Evolutionary conservation across 139 green algal genomes (phyloP).

Genomic region (Coelastrella sp.): DNA sequence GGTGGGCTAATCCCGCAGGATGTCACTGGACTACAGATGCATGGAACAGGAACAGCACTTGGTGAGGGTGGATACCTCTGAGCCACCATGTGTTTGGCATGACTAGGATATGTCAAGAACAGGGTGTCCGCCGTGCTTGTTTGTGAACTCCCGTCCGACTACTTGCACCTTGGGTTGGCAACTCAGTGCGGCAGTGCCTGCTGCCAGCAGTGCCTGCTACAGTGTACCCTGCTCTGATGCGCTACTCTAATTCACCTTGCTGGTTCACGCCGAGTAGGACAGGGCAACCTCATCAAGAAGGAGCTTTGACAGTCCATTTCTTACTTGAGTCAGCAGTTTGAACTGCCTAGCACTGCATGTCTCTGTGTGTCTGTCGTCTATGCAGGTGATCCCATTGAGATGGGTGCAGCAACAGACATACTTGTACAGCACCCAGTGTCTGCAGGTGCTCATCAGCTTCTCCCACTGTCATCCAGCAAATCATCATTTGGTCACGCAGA

Average conservation of each 20-base stretch:
- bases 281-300: too few species aligned
- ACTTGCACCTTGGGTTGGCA: too few species aligned
- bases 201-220: too few species aligned
- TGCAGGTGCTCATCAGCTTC: constrained; percentile 29
- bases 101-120: neutral
- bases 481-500: constrained; percentile 80
- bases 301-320: too few species aligned
- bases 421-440: constrained; percentile 48
- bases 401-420: constrained; percentile 73
- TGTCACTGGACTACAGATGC: constrained; percentile 62
- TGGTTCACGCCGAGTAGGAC: too few species aligned
- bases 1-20: too few species aligned
- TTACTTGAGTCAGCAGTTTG: too few species aligned
- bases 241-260: too few species aligned
- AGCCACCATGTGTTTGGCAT: neutral
- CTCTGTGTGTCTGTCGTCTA: neutral
- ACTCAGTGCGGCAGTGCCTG: too few species aligned
- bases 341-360: too few species aligned
- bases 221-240: too few species aligned
- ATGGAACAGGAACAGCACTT: constrained; percentile 81
- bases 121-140: neutral
- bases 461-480: constrained; percentile 35
- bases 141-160: too few species aligned
- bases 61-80: constrained; percentile 53
- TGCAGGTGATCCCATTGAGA: constrained; percentile 85